Evolutionary conservation across 176 grass and related monocot genomes (phyloP).

Genomic region (Paspalum notatum): DNA sequence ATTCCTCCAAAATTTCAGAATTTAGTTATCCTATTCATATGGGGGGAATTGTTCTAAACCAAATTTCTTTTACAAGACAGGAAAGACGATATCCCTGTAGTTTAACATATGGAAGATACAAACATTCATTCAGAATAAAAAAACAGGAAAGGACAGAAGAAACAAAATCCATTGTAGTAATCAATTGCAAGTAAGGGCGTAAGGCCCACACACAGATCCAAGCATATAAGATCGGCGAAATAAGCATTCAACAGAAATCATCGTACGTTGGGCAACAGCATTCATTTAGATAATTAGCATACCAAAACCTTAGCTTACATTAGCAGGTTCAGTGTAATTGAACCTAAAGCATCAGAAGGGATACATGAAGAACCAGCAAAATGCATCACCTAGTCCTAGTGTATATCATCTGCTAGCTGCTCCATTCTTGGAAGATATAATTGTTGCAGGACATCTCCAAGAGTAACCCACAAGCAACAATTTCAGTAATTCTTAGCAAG

Average conservation of each 20-base stretch:
- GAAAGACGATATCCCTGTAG: too few species aligned
- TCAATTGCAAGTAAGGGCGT: background rate
- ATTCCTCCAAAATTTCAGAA: background rate
- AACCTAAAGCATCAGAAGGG: background rate
- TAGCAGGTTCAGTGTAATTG: background rate
- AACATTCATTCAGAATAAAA: background rate
- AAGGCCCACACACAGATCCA: background rate
- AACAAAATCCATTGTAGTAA: background rate
- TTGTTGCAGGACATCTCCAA: background rate
- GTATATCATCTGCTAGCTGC: background rate
- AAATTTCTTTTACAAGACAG: too few species aligned
- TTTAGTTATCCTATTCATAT: background rate
- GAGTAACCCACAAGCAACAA: background rate
- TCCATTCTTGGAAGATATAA: background rate
- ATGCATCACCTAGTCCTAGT: background rate
- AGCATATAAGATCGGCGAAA: background rate
- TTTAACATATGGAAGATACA: background rate
- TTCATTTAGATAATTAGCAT: background rate
- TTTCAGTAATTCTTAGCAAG: background rate
- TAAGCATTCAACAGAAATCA: background rate
- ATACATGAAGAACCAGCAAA: background rate
- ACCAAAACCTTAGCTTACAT: background rate
- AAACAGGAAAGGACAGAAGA: background rate
- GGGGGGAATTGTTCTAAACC: background rate
- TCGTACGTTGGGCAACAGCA: background rate